phyloP scores from a whole-genome alignment of 139 green algal genomes.

The Astrephomene gubernaculifera region DNA sequence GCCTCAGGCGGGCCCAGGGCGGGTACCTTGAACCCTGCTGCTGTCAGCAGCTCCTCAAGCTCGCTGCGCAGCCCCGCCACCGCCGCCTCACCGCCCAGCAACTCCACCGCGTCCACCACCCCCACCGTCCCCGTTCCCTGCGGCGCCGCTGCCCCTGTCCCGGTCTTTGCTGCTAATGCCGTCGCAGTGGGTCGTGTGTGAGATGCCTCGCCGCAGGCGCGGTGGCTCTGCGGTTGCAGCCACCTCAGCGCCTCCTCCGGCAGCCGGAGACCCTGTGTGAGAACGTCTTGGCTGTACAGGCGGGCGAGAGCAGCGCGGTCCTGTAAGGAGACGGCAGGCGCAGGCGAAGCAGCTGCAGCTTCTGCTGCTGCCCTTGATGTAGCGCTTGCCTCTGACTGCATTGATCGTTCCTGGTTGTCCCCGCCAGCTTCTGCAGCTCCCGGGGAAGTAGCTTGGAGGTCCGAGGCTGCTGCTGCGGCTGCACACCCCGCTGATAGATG shows the following conservation, averaged over 20 bases:
- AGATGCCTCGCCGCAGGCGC: neutral
- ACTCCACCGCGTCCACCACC: neutral
- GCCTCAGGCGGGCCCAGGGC: neutral
- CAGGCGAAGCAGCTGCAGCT: no score
- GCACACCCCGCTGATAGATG: neutral
- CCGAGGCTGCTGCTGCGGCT: no score
- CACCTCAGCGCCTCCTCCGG: neutral
- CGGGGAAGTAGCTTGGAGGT: no score
- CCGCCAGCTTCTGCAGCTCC: no score
- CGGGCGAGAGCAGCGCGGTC: slow-evolving; percentile 9
- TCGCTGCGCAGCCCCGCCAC: neutral
- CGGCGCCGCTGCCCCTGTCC: neutral
- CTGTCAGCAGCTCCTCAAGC: neutral
- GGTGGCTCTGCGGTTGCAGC: neutral
- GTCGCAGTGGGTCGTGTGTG: neutral
- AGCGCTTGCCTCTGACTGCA: no score
- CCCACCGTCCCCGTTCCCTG: neutral
- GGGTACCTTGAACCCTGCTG: neutral
- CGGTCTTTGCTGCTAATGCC: neutral
- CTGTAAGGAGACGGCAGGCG: neutral
- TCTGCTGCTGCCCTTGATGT: neutral
- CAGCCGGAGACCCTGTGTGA: neutral
- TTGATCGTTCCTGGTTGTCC: neutral
- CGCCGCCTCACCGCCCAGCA: neutral
- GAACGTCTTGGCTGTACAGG: slow-evolving; percentile 27